Evolutionary conservation across 768 basidiomycete species (phyloP).

Genomic region (Hirschioporus abietinus): DNA sequence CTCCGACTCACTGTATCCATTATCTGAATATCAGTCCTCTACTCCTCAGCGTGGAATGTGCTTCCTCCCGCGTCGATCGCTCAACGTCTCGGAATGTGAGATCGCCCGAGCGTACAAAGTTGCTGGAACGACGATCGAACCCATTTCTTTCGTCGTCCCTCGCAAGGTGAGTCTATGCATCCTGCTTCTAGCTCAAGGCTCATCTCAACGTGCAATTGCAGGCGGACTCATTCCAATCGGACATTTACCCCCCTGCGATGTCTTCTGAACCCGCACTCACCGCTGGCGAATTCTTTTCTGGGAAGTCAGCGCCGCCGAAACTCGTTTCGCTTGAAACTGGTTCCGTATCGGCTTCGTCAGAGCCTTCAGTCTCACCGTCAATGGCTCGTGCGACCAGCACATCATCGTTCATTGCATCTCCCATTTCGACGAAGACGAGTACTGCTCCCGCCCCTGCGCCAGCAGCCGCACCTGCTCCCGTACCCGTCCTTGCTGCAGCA

Average conservation of each 20-base stretch:
- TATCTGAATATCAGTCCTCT: slow-evolving; percentile 81
- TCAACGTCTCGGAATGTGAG: slow-evolving; percentile 88
- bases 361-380: slow-evolving; percentile 18
- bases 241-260: slow-evolving; percentile 91
- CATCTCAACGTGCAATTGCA: slow-evolving; percentile 22
- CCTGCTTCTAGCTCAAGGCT: too few relatives aligned
- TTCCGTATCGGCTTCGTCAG: slow-evolving; percentile 27
- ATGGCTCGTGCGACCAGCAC: slow-evolving; percentile 16
- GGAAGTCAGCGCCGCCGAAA: slow-evolving; percentile 74
- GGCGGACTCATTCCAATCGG: slow-evolving; percentile 95
- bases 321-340: slow-evolving; percentile 78
- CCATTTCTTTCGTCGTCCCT: slow-evolving; percentile 93
- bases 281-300: slow-evolving; percentile 83
- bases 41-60: slow-evolving; percentile 97
- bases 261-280: slow-evolving; percentile 75
- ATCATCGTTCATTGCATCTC: slow-evolving; percentile 18
- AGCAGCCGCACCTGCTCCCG: slow-evolving; percentile 25
- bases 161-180: slow-evolving; percentile 55
- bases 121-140: slow-evolving; percentile 66
- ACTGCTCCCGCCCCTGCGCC: slow-evolving; percentile 27
- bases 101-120: slow-evolving; percentile 95
- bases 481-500: slow-evolving; percentile 25
- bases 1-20: slow-evolving; percentile 67
- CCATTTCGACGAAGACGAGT: slow-evolving; percentile 21
- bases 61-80: slow-evolving; percentile 88